Evolutionary conservation across 129 eudicot genomes (phyloP), one percentile per base, ranked within the genome.

Genomic region (Flaveria sonorensis): DNA sequence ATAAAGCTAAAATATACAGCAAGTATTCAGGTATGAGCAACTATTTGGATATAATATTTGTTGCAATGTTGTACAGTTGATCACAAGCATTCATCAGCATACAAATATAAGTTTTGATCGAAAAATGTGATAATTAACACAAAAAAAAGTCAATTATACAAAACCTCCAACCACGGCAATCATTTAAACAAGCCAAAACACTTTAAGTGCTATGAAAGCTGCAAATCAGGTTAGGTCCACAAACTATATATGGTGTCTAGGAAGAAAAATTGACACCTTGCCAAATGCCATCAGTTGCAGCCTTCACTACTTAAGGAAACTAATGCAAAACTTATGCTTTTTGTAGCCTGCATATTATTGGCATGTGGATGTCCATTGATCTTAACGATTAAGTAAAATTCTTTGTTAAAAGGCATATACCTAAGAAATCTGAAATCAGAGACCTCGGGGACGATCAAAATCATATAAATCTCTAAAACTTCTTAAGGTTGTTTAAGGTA

Each of bases 1-100:
- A 47, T 46, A 75, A 61, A 62, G 79, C 63, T 28, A 9, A 24
- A 15, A 74, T 16, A 13, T 26, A 61, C 61, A 75, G 36, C 48
- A 36, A 36, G 40, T 36, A 64, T 48, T 50, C 32, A 64, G 50
- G 43, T 48, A 50, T 7, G 47, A 47, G 39, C 19, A 64, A 10
- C n/a, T 64, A 50, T 32, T 62, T 23, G 9, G 40, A 66, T 14
- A 62, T 13, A 26, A 36, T 20, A 28, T 14, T 3, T 28, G 40
- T 62, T 39, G 2, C 39, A 59, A 2, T 62, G 10, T 62, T 39
- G 2, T 21, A 59, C 7, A 59, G 65, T 63, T 63, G 32, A 32
- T 63, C 46, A 63, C 46, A 28, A 30, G 32, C 69, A 63, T 28
- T 63, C 69, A 28, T 43, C 21, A 30, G 12, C 46, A 30, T 63